Percentiles rank a stretch among this genome's conserved stretches.
Conservation (phyloP, 179 eudicot species). For the Drosera spatulata region DNA sequence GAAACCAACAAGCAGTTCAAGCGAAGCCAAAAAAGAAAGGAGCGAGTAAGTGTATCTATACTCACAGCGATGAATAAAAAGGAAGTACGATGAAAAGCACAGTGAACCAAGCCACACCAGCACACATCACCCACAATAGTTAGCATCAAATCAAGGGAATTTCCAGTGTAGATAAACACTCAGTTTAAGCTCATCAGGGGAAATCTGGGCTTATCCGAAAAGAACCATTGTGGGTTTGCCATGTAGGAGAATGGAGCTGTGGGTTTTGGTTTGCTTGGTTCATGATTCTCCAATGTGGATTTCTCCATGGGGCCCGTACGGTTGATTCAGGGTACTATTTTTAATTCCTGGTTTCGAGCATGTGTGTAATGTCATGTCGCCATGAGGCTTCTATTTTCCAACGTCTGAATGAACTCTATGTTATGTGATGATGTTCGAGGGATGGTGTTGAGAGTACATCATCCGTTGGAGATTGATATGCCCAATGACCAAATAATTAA, state of each 20-base stretch:
- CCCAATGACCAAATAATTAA: too few species aligned
- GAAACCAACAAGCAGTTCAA: neutral
- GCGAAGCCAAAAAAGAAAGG: neutral
- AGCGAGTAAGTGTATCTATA: neutral
- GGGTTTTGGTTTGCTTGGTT: neutral
- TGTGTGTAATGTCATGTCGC: too few species aligned
- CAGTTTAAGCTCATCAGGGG: neutral
- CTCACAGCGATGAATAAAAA: neutral
- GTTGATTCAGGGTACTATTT: too few species aligned
- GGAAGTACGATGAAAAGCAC: neutral
- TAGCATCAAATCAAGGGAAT: neutral
- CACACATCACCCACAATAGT: too few species aligned
- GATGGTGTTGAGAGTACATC: too few species aligned
- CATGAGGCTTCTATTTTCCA: too few species aligned
- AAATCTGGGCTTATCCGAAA: constrained; percentile 24
- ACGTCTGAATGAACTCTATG: too few species aligned
- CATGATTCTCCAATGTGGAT: too few species aligned
- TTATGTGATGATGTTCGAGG: too few species aligned
- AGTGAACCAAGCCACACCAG: neutral
- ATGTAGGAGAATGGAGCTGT: constrained; percentile 8
- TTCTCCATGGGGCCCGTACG: too few species aligned
- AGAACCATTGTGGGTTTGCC: constrained; percentile 25
- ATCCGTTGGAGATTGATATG: too few species aligned
- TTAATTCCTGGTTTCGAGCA: too few species aligned
- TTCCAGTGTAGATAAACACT: neutral